Conservation (phyloP, 1,284 basidiomycete species). For the Pseudozyma hubeiensis region DNA sequence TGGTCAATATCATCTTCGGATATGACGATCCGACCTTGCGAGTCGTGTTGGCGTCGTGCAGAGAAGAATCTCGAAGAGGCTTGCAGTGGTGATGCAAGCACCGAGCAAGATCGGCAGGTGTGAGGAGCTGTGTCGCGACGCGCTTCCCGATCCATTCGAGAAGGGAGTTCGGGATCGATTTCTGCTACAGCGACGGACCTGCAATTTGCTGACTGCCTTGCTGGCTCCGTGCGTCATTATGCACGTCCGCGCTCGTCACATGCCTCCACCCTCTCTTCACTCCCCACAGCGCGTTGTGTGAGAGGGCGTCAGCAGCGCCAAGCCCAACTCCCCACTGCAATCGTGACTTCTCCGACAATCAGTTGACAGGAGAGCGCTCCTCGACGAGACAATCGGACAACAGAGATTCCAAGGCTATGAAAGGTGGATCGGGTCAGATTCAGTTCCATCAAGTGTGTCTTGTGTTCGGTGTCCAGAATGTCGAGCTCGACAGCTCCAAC, state of each 20-base stretch:
- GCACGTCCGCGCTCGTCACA: conserved; percentile 12
- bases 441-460: no score
- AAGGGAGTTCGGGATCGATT: conserved; percentile 2
- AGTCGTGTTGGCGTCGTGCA: neutral
- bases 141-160: conserved; percentile 12
- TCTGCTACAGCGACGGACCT: no score
- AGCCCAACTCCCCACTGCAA: neutral
- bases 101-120: neutral
- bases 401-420: no score
- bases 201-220: neutral
- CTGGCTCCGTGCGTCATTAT: conserved; percentile 33
- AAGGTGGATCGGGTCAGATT: no score
- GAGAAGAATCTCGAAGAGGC: conserved; percentile 6
- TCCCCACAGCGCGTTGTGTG: neutral
- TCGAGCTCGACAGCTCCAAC: no score
- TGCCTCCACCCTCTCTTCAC: conserved; percentile 10
- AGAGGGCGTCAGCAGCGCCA: neutral
- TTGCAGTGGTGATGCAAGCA: neutral
- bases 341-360: no score
- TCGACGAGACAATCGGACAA: no score
- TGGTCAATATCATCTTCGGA: no score
- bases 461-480: no score
- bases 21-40: no score
- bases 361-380: no score
- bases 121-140: neutral